phyloP scores from a whole-genome alignment of 768 basidiomycete species.

The Tricholoma flavovirens region DNA sequence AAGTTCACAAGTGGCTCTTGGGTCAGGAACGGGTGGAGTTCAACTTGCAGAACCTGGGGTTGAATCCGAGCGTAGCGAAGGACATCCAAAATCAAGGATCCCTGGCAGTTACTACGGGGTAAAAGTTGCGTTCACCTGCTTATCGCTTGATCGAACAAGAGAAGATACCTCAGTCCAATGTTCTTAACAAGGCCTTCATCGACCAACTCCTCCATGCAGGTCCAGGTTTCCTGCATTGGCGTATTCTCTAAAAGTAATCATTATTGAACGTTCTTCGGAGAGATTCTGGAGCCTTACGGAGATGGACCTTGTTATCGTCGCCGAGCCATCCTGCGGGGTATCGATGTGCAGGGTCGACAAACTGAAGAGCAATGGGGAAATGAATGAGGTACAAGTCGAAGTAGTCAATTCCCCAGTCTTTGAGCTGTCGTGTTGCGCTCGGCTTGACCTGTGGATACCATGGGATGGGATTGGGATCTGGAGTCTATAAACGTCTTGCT shows the following conservation, averaged over 20 bases:
- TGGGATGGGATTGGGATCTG: not conserved
- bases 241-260: constrained; percentile 42
- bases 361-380: constrained; percentile 79
- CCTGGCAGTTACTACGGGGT: constrained; percentile 65
- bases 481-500: constrained; percentile 20
- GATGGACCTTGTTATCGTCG: constrained; percentile 63
- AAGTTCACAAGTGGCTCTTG: constrained; percentile 52
- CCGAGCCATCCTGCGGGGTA: constrained; percentile 84
- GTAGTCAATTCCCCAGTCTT: constrained; percentile 79
- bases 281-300: constrained; percentile 35
- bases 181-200: constrained; percentile 67
- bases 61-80: constrained; percentile 70
- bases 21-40: constrained; percentile 66
- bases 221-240: constrained; percentile 80
- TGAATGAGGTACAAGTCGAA: constrained; percentile 81
- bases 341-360: constrained; percentile 68
- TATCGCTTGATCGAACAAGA: not conserved
- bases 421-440: constrained; percentile 58
- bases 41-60: constrained; percentile 67
- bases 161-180: constrained; percentile 67
- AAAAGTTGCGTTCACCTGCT: constrained; percentile 1
- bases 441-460: constrained; percentile 41
- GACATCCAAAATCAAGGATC: constrained; percentile 67
- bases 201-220: constrained; percentile 73
- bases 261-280: not conserved